phyloP scores from a whole-genome alignment of 2,329 filamentous ascomycete genomes.

The Talaromyces sp. region DNA sequence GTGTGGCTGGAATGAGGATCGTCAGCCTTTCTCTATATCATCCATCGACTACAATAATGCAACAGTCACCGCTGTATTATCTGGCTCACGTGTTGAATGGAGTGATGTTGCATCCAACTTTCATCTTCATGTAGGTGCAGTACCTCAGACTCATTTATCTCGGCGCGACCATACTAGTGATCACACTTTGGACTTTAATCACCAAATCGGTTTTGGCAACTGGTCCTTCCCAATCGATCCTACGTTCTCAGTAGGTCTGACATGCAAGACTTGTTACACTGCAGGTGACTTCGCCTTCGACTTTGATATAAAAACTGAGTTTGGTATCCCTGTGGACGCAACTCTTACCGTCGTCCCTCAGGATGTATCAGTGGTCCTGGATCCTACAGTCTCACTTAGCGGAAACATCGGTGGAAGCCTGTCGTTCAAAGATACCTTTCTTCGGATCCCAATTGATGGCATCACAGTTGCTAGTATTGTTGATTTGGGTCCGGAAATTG shows the following conservation, averaged over 20 bases:
- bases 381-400: slow-evolving; percentile 21
- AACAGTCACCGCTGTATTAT: slow-evolving; percentile 19
- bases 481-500: slow-evolving; percentile 22
- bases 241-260: slow-evolving; percentile 16
- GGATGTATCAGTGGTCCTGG: slow-evolving; percentile 21
- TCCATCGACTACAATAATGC: slow-evolving; percentile 21
- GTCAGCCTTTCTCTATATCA: slow-evolving; percentile 23
- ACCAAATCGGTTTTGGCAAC: slow-evolving; percentile 19
- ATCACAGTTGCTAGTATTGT: slow-evolving; percentile 22
- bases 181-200: slow-evolving; percentile 20
- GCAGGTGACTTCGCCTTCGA: slow-evolving; percentile 24
- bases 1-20: slow-evolving; percentile 24
- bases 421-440: slow-evolving; percentile 20
- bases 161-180: neutral
- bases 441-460: slow-evolving; percentile 23
- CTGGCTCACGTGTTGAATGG: slow-evolving; percentile 22
- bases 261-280: slow-evolving; percentile 22
- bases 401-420: slow-evolving; percentile 21
- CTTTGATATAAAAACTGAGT: slow-evolving; percentile 21
- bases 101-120: slow-evolving; percentile 21
- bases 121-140: slow-evolving; percentile 19
- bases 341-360: slow-evolving; percentile 20
- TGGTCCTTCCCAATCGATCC: slow-evolving; percentile 18
- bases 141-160: neutral
- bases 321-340: slow-evolving; percentile 18